These are phyloP conservation scores for Sclerotinia subarctica DNA, from an alignment of 2,329 filamentous ascomycete species.

Conservation along the genomic window DNA sequence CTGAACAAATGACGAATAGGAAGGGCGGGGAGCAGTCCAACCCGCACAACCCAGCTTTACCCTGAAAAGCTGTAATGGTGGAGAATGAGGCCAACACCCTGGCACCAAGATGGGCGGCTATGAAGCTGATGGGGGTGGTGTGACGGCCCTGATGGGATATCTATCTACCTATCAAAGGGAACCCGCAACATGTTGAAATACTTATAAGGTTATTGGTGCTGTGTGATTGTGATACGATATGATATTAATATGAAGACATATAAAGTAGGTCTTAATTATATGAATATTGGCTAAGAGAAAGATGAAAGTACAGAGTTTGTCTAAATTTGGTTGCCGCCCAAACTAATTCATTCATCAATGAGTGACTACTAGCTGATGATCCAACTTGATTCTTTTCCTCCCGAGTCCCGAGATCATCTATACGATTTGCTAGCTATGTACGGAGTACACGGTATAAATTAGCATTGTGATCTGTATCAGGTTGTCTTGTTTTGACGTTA, in stretches of 20 bases:
- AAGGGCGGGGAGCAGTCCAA: slow-evolving; percentile 13
- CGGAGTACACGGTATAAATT: not conserved
- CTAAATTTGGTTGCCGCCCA: slow-evolving; percentile 1
- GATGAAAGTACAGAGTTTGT: not conserved
- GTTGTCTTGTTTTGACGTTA: not conserved
- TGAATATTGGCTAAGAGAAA: not conserved
- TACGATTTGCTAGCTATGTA: no score
- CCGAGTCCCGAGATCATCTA: slow-evolving; percentile 1
- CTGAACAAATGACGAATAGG: slow-evolving; percentile 15
- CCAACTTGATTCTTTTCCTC: not conserved
- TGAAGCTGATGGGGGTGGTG: not conserved
- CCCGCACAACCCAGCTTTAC: slow-evolving; percentile 2
- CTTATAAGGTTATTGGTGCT: not conserved
- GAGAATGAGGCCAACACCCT: slow-evolving; percentile 7
- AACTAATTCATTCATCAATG: not conserved
- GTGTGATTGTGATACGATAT: not conserved
- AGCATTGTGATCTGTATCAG: not conserved
- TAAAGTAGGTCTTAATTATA: not conserved
- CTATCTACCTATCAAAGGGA: not conserved
- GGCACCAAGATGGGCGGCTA: slow-evolving; percentile 18
- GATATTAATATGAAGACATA: not conserved
- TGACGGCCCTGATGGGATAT: not conserved
- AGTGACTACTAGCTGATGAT: not conserved
- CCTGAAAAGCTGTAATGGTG: slow-evolving; percentile 11
- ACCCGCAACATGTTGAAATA: no score